Base-by-base conservation (phyloP, 495 filamentous ascomycete species). In the Glutinoglossum americanum region DNA sequence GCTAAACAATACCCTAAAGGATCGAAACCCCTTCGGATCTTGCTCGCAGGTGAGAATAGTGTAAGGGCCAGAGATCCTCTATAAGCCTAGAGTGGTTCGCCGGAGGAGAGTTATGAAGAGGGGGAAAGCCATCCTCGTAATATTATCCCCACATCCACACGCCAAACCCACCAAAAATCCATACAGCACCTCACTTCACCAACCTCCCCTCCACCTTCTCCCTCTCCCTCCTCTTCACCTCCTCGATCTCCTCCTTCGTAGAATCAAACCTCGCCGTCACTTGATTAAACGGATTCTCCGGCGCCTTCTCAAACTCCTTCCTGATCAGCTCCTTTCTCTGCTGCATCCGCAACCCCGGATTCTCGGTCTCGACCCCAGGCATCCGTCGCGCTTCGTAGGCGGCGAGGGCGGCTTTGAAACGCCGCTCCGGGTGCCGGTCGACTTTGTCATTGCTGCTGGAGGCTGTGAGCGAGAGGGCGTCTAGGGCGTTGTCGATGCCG, bases 221-320 rank as follows among this genome's bases (percentile, higher is more conserved):
- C 69, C 73, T 81, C 79, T 95, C 89, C 54, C 70, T 64, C 53
- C 82, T 72, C 67, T 71, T 75, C 35, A 87, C 66, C 58, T 76
- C 73, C 59, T 74, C 74, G 41, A 94, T 68, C 70, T 97, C 92
- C 10, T 89, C 85, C 71, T 78, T 83, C 27, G 77, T 78, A 39
- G 83, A 80, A 69, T 98, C 82, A 67, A 86, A 85, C 21, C 70
- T 67, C 8, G 80, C 84, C 59, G 74, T 74, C 15, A 77, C 79
- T 70, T 93, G 87, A 68, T 92, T 94, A 67, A 94, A 89, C 41
- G 92, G 92, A 66, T 97, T 97, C 66, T 97, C 92, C 4, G 82
- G 80, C 65, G 81, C 83, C 72, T 86, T 90, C 68, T 89, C 80
- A 67, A 95, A 98, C 71, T 97, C 93, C 73, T 90, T 89, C 61